A percentile compares a stretch with the other conserved stretches of the same genome.
These are phyloP conservation scores for Chloris gayana DNA, from an alignment of 176 grass and related monocot genomes.

Conservation along the genomic window DNA sequence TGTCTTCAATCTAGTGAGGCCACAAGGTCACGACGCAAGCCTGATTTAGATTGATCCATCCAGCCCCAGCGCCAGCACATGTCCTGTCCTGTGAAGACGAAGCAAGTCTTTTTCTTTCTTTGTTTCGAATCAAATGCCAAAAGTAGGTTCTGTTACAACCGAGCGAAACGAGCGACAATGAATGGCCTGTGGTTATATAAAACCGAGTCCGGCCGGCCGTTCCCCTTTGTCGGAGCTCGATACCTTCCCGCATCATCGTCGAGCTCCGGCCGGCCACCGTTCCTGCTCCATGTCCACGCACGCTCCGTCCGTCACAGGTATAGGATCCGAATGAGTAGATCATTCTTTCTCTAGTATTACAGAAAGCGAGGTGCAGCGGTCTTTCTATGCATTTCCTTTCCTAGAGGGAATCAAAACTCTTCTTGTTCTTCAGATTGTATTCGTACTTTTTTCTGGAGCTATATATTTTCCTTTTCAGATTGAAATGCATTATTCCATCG, in stretches of 20 bases:
- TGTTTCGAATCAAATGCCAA: slow-evolving; percentile 6
- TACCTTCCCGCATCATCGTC: background rate
- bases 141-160: slow-evolving; percentile 31
- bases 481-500: no score
- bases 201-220: background rate
- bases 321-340: background rate
- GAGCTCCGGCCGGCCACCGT: slow-evolving; percentile 42
- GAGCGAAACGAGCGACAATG: slow-evolving; percentile 7
- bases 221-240: slow-evolving; percentile 45
- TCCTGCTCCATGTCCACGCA: slow-evolving; percentile 3
- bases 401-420: no score
- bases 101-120: no score
- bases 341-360: no score
- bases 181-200: slow-evolving; percentile 35
- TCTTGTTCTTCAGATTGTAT: background rate
- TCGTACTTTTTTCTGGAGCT: background rate
- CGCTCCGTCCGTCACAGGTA: slow-evolving; percentile 6
- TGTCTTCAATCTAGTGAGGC: no score
- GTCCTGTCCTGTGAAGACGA: no score
- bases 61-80: background rate
- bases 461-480: no score
- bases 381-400: no score
- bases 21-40: no score
- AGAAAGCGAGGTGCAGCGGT: no score
- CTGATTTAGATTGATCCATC: background rate